Conservation (phyloP, 2,329 filamentous ascomycete genomes). For the Didymella arachidicola region DNA sequence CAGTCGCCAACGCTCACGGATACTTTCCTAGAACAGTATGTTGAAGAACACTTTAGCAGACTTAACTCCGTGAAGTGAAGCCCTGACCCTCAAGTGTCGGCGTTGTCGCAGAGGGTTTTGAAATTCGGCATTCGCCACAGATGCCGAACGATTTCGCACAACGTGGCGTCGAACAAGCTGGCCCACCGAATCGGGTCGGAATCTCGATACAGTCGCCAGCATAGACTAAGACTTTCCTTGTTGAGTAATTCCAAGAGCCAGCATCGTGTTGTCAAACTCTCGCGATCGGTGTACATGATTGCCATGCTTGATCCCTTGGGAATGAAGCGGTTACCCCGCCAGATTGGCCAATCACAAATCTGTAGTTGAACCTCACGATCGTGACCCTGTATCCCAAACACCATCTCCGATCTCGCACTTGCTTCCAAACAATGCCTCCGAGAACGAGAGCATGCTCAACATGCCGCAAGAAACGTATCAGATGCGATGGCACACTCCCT, state of each 20-base stretch:
- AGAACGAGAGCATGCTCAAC: constrained; percentile 38
- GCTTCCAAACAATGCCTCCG: constrained; percentile 28
- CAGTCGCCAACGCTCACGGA: neutral
- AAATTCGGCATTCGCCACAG: neutral
- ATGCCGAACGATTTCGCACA: neutral
- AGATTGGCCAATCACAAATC: neutral
- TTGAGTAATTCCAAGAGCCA: neutral
- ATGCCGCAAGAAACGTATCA: constrained; percentile 46
- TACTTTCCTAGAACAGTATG: constrained; percentile 4
- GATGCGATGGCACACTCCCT: constrained; percentile 43
- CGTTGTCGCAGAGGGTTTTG: neutral
- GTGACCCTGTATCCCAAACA: neutral
- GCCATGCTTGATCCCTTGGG: neutral
- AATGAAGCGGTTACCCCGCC: neutral
- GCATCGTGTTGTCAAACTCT: neutral
- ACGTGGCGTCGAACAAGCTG: neutral
- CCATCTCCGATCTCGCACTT: neutral
- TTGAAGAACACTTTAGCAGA: neutral
- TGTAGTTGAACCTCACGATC: neutral
- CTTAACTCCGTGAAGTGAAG: too few species aligned
- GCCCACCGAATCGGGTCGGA: neutral
- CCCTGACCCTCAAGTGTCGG: neutral
- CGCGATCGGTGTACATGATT: neutral
- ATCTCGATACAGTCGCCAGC: constrained; percentile 10
- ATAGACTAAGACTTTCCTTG: neutral